Evolutionary conservation across 2,329 filamentous ascomycete species (phyloP).

Genomic region (Alternaria arborescens): DNA sequence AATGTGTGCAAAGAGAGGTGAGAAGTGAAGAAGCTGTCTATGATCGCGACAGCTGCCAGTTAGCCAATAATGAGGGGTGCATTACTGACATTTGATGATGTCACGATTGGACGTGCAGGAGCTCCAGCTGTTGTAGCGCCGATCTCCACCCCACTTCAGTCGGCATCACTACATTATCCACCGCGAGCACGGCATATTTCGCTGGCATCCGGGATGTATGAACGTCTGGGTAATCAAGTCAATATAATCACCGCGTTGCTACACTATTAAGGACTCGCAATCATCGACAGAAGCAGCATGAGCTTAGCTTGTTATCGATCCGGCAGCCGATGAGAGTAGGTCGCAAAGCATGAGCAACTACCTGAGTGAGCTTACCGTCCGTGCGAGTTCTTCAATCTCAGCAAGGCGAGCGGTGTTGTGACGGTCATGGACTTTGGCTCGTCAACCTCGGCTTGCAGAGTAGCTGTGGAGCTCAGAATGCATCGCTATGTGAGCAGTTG

Average conservation of each 20-base stretch:
- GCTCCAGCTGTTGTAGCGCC: conserved; percentile 4
- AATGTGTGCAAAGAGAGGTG: conserved; percentile 16
- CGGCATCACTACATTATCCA: neutral
- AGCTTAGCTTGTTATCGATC: neutral
- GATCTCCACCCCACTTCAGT: conserved; percentile 3
- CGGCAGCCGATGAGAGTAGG: neutral
- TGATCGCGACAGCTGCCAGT: conserved; percentile 15
- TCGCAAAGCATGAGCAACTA: neutral
- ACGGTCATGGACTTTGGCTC: conserved; percentile 80
- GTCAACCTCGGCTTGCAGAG: conserved; percentile 66
- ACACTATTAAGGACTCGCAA: neutral
- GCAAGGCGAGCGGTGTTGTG: conserved; percentile 73
- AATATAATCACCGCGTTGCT: neutral
- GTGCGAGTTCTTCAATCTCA: conserved; percentile 70
- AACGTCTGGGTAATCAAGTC: neutral
- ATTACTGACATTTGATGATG: conserved; percentile 24
- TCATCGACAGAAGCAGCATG: neutral
- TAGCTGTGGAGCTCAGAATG: conserved; percentile 62
- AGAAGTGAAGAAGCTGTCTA: conserved; percentile 6
- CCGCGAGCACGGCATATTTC: neutral
- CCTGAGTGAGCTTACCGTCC: neutral
- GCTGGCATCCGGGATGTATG: neutral
- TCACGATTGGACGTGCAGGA: conserved; percentile 17
- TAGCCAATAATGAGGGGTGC: conserved; percentile 16
- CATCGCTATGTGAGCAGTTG: conserved; percentile 29